Percentiles rank a stretch among this genome's conserved stretches.
Evolutionary conservation across 2,329 filamentous ascomycete species (phyloP).

Genomic region (Ascochyta pisi): DNA sequence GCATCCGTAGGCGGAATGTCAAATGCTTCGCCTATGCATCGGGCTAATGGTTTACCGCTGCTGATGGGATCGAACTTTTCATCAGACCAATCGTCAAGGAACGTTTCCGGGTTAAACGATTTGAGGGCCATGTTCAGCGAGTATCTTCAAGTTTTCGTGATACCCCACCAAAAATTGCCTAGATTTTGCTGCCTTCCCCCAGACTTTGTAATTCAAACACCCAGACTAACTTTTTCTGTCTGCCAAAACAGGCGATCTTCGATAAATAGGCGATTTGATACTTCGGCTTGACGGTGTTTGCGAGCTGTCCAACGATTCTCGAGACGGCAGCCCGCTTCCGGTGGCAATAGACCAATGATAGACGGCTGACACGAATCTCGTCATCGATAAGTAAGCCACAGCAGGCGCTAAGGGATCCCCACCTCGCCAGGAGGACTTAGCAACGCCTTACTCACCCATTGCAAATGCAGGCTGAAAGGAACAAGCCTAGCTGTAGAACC

Average conservation of each 20-base stretch:
- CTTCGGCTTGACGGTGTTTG: slow-evolving; percentile 12
- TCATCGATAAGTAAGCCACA: slow-evolving; percentile 44
- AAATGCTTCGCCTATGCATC: slow-evolving; percentile 58
- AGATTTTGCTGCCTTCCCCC: neutral
- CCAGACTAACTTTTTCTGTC: slow-evolving; percentile 1
- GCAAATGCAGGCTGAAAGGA: slow-evolving; percentile 36
- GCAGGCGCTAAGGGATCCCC: slow-evolving; percentile 13
- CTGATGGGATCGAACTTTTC: slow-evolving; percentile 40
- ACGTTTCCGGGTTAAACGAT: slow-evolving; percentile 55
- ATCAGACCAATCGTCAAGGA: slow-evolving; percentile 54
- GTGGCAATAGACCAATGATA: slow-evolving; percentile 30
- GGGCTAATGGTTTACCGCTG: slow-evolving; percentile 46
- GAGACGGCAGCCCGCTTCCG: slow-evolving; percentile 1
- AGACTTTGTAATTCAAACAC: neutral
- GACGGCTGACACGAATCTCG: slow-evolving; percentile 21
- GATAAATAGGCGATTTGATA: slow-evolving; percentile 1
- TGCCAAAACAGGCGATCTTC: slow-evolving; percentile 2
- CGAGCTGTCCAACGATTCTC: slow-evolving; percentile 1
- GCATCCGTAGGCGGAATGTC: slow-evolving; percentile 53
- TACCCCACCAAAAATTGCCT: neutral
- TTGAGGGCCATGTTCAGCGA: slow-evolving; percentile 29
- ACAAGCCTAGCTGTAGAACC: slow-evolving; percentile 29
- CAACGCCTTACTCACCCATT: slow-evolving; percentile 44
- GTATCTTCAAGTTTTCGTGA: neutral
- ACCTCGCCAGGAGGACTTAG: slow-evolving; percentile 18